Conservation (phyloP, 352 stramenopile genomes). For the Thalassiosira exigua region DNA sequence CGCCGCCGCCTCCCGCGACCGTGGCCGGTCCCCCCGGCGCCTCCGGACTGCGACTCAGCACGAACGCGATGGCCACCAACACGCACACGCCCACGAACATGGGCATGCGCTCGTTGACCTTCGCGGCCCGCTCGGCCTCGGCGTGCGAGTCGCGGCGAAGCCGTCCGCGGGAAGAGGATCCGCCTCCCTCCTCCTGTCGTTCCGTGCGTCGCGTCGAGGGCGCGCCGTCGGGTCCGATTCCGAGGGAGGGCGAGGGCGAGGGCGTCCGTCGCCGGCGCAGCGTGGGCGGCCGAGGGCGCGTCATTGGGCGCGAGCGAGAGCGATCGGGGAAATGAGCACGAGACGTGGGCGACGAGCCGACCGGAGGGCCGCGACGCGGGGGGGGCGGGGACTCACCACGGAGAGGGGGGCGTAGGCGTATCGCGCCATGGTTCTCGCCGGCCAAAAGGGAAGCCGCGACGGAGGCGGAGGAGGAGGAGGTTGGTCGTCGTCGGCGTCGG, state of each 20-base stretch:
- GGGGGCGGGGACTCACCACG: conserved; percentile 64
- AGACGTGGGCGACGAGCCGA: background rate
- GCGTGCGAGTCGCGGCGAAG: conserved; percentile 18
- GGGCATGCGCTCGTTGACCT: conserved; percentile 83
- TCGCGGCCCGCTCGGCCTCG: conserved; percentile 53
- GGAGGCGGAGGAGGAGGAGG: conserved; percentile 1
- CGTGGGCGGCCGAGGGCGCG: no score
- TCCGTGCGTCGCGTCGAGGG: conserved; percentile 6
- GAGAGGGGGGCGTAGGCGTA: conserved; percentile 81
- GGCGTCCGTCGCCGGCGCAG: no score
- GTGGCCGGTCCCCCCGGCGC: background rate
- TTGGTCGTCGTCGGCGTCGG: no score
- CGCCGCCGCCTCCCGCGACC: background rate
- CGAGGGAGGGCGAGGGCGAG: background rate
- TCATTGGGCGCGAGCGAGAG: no score
- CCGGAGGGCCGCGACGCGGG: background rate
- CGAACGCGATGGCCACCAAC: conserved; percentile 87
- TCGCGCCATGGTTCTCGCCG: conserved; percentile 62
- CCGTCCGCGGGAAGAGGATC: background rate
- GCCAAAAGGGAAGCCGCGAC: background rate
- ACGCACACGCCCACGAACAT: conserved; percentile 86
- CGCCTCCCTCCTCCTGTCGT: conserved; percentile 32
- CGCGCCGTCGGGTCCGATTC: no score
- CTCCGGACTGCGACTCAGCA: conserved; percentile 76
- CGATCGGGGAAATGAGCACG: no score